Base-by-base conservation (phyloP, 2,329 filamentous ascomycete species). In the Moelleriella libera region DNA sequence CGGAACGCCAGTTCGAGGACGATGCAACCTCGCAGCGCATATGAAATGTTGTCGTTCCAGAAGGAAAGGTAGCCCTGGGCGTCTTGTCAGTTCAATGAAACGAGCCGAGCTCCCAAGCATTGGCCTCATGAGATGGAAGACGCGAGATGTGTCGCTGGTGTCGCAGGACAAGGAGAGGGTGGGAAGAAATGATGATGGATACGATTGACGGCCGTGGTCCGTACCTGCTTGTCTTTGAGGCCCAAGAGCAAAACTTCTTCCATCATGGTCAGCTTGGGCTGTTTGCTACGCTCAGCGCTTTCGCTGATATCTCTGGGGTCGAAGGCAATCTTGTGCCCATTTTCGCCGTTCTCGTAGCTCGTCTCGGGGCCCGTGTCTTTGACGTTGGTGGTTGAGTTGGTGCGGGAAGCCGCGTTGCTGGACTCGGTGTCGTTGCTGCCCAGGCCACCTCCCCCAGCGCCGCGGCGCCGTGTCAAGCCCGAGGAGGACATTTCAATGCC, bases 31-130 rank as follows among this genome's bases (percentile, higher is more conserved):
- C 92, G 83, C 52, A 98, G 76, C 54, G 92, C 92, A 66, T 98
- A 98, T 51, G 89, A 96, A 61, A 98, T 98, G 70, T 98, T 98
- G 69, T 98, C 92, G 69, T 98, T 98, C 92, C 92, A 98, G 69
- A 98, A 98, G 31, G 90, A 97, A 53, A 98, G 81, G 63, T 98
- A 97, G 55, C 92, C 92, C 88, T 95, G 62, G 47, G 31, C 21
- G 40, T 41, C 51, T 47, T 29, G 50, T 47, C 48, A 51, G 51
- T 44, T 42, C 10, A 28, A 37, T 8, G 12, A 37, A 37, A 37
- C 34, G 34, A 37, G 34, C 34, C 8, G 8, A 37, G 34, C 34
- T 37, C 34, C 21, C 21, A 21, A 21, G 21, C 21, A 21, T 3
- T 21, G 21, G 21, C 21, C 21, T 10, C 34, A 39, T 39, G 12